These are phyloP conservation scores for Pholiota molesta DNA, from an alignment of 768 basidiomycete species.

Conservation along the genomic window DNA sequence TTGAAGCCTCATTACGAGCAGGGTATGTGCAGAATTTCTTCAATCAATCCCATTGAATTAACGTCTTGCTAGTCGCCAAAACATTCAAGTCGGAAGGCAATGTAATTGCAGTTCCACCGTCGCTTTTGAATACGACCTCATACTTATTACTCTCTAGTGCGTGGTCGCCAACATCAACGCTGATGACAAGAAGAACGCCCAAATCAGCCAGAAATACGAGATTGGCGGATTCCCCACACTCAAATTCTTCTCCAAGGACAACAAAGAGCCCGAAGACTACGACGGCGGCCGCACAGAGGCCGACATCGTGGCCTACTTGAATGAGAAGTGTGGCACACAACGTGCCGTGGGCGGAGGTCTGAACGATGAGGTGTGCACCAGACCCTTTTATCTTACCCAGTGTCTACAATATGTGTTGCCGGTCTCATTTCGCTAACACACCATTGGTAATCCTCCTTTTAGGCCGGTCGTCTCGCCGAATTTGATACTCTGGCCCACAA, in stretches of 20 bases:
- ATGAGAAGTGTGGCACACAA: slow-evolving; percentile 84
- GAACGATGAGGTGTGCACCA: slow-evolving; percentile 56
- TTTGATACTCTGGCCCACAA: slow-evolving; percentile 78
- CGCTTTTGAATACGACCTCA: background rate
- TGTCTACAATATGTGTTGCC: slow-evolving; percentile 10
- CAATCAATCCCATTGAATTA: slow-evolving; percentile 8
- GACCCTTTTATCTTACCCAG: slow-evolving; percentile 2
- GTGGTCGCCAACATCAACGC: slow-evolving; percentile 91
- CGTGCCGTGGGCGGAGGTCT: slow-evolving; percentile 85
- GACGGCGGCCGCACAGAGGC: slow-evolving; percentile 70
- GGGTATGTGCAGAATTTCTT: slow-evolving; percentile 39
- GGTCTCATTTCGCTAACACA: slow-evolving; percentile 9
- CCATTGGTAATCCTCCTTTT: slow-evolving; percentile 13
- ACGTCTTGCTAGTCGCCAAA: slow-evolving; percentile 57
- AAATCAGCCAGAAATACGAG: slow-evolving; percentile 69
- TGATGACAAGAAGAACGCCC: slow-evolving; percentile 79
- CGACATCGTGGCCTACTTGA: slow-evolving; percentile 79
- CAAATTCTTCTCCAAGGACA: slow-evolving; percentile 87
- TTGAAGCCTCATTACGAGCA: slow-evolving; percentile 88
- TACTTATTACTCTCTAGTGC: slow-evolving; percentile 54
- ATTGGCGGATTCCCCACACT: slow-evolving; percentile 89
- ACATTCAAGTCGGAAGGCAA: slow-evolving; percentile 79
- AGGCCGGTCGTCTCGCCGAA: slow-evolving; percentile 83
- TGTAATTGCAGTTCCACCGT: slow-evolving; percentile 42
- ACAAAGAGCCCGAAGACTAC: slow-evolving; percentile 67